Evolutionary conservation across 2,329 filamentous ascomycete species (phyloP).

Genomic region (Beauveria sp.): DNA sequence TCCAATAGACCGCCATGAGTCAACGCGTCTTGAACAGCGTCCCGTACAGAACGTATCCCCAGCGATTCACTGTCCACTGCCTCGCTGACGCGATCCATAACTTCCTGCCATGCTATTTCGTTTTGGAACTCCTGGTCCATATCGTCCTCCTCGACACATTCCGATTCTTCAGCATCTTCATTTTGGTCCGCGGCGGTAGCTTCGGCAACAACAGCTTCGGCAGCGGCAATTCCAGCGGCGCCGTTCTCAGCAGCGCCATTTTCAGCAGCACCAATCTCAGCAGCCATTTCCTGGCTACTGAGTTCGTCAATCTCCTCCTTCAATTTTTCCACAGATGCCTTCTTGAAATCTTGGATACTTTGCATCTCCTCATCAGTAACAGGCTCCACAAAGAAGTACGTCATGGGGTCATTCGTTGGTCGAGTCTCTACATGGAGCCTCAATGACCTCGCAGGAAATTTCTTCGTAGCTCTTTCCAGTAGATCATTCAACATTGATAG

Average conservation of each 20-base stretch:
- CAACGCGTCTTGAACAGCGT: conserved; percentile 47
- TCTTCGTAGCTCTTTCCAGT: conserved; percentile 64
- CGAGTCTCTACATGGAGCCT: conserved; percentile 78
- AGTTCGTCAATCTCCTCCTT: conserved; percentile 55
- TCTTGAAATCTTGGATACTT: conserved; percentile 61
- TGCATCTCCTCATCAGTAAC: conserved; percentile 66
- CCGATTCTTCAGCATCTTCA: conserved; percentile 6
- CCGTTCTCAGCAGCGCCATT: conserved; percentile 9
- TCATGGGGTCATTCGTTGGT: conserved; percentile 49
- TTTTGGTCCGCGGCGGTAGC: conserved; percentile 14
- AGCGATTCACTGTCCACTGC: conserved; percentile 50
- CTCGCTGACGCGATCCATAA: conserved; percentile 47
- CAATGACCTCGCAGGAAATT: conserved; percentile 68
- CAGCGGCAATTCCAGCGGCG: conserved; percentile 11
- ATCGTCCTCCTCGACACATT: conserved; percentile 16
- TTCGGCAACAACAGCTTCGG: conserved; percentile 12
- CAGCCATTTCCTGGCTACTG: conserved; percentile 24
- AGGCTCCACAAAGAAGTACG: conserved; percentile 88
- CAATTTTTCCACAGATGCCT: conserved; percentile 58
- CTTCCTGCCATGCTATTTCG: conserved; percentile 43
- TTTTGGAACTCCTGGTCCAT: conserved; percentile 19
- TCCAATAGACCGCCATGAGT: conserved; percentile 45
- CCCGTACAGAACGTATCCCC: conserved; percentile 42
- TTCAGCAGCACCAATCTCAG: conserved; percentile 12
- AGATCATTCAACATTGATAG: conserved; percentile 71